phyloP scores from a whole-genome alignment of 2,329 filamentous ascomycete species.

The Neonectria ditissima region DNA sequence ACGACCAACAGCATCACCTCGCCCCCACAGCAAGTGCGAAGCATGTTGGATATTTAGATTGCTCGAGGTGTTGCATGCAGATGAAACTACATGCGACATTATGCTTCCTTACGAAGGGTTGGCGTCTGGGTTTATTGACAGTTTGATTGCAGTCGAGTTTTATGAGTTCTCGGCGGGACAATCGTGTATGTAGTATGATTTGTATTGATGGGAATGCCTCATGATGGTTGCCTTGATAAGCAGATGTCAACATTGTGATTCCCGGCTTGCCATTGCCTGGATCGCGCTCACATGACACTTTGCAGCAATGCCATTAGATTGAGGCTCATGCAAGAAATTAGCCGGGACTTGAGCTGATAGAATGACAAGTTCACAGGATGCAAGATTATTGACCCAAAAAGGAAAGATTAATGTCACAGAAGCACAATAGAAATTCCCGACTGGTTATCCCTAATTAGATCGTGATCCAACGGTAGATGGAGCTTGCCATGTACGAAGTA shows the following conservation, averaged over 20 bases:
- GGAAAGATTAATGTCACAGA: constrained; percentile 15
- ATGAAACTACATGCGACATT: constrained; percentile 11
- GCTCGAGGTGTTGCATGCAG: no score
- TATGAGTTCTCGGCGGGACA: neutral
- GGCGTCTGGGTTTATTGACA: constrained; percentile 20
- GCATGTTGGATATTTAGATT: constrained; percentile 70
- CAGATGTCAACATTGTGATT: no score
- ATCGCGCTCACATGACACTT: constrained; percentile 7
- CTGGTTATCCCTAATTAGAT: constrained; percentile 20
- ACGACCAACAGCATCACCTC: constrained; percentile 60
- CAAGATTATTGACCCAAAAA: constrained; percentile 8
- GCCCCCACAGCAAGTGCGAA: constrained; percentile 67
- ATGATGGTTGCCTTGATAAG: constrained; percentile 1
- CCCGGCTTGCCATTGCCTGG: no score
- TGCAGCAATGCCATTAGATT: constrained; percentile 2
- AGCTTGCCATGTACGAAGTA: constrained; percentile 7
- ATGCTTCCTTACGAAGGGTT: constrained; percentile 21
- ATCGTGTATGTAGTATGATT: constrained; percentile 13
- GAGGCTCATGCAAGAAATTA: no score
- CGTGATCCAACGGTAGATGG: constrained; percentile 17
- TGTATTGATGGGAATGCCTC: constrained; percentile 9
- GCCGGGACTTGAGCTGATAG: neutral
- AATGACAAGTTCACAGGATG: constrained; percentile 12
- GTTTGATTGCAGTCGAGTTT: constrained; percentile 18
- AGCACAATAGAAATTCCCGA: constrained; percentile 33